Evolutionary conservation across 345 rosid species (phyloP), one percentile per base, ranked within the genome.

Genomic region (Balakata baccata): DNA sequence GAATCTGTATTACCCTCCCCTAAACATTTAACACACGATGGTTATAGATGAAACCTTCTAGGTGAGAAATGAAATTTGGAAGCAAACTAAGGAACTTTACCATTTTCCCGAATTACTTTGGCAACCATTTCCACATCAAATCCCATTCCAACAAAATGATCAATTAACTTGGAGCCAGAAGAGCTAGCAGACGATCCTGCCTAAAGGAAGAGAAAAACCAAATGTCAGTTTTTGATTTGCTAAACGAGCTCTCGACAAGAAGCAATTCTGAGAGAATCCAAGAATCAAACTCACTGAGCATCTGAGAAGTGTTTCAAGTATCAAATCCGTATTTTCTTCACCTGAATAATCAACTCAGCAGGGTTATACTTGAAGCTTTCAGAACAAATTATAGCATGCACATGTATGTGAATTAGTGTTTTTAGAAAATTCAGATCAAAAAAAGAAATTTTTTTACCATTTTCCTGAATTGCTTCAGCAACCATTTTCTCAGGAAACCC

Each of bases 401-500:
- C 37, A 25, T 45, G 7, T 22, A 70, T 47, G 7, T 2, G 45
- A 46, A 59, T 46, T 34, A 9, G 34, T 25, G 59, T 66, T 7
- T 51, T 60, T 43, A 58, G 45, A 22, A n/a, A 14, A 45, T 67
- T 67, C 58, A 53, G 22, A 69, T 22, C 14, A 49, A 6, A 51
- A 20, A 1, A 13, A n/a, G 54, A 43, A 70, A 39, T 16, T 10
- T 65, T 29, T 69, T 66, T 84, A 92, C 98, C 93, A 64, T 80
- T 81, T 83, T 94, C 87, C 20, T 83, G 88, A 25, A 92, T 85
- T 16, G 82, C 92, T 74, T 84, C 88, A 68, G 81, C 78, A 52
- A 90, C 92, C 43, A 85, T 74, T 62, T 89, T 82, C 56, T 83
- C 89, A 12, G 87, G 64, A 74, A 89, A 92, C n/a, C 97, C 98